Conservation (phyloP, 805 yeast species). For the Wickerhamiella parazyma region DNA sequence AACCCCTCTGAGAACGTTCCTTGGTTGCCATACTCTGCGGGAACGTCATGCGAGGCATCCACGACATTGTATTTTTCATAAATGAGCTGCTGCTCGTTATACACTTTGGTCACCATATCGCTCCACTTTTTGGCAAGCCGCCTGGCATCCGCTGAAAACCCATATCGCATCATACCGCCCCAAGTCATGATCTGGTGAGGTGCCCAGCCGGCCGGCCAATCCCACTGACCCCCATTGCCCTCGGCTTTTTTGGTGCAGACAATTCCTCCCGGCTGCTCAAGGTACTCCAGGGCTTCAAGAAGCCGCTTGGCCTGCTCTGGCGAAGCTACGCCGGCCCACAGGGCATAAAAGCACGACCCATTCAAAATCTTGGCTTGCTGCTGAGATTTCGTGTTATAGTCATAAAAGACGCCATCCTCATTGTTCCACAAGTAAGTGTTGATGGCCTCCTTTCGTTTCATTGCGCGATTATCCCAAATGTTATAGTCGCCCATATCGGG, state of each 20-base stretch:
- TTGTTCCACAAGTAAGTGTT: slow-evolving; percentile 76
- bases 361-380: slow-evolving; percentile 57
- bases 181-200: slow-evolving; percentile 94
- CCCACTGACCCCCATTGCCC: slow-evolving; percentile 82
- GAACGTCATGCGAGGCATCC: slow-evolving; percentile 67
- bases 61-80: slow-evolving; percentile 93
- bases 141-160: slow-evolving; percentile 47
- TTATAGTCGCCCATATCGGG: slow-evolving; percentile 38
- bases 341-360: slow-evolving; percentile 84
- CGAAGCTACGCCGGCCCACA: slow-evolving; percentile 69
- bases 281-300: slow-evolving; percentile 46
- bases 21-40: slow-evolving; percentile 95
- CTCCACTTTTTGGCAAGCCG: slow-evolving; percentile 79
- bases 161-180: slow-evolving; percentile 70
- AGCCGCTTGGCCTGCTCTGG: slow-evolving; percentile 53
- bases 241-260: slow-evolving; percentile 76
- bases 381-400: slow-evolving; percentile 53
- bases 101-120: slow-evolving; percentile 61
- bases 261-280: slow-evolving; percentile 82
- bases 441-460: slow-evolving; percentile 38
- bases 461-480: slow-evolving; percentile 52
- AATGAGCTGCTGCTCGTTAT: slow-evolving; percentile 85
- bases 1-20: slow-evolving; percentile 96
- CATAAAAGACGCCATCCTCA: slow-evolving; percentile 62
- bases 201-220: slow-evolving; percentile 96